Evolutionary conservation across 1,139 yeast species (phyloP), one percentile per base, ranked within the genome.

Genomic region (Lodderomyces jiufengensis): DNA sequence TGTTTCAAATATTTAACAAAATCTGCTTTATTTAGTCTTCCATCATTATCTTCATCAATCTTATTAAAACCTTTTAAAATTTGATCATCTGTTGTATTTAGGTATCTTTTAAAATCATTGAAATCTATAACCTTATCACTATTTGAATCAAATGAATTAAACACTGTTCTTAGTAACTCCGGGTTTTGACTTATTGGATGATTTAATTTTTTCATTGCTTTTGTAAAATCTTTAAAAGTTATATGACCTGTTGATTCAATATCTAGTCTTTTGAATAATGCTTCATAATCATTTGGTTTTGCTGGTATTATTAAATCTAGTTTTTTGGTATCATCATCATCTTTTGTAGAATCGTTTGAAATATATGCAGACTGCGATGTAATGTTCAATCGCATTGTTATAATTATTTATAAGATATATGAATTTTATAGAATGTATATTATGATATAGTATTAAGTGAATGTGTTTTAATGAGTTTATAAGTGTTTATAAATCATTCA

Each of bases 21-120:
- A 51, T 90, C 97, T 2, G 70, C 65, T 33, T 77, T 70, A 33
- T 76, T 77, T 27, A 88, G 70, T 42, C 61, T 73, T 1, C 97
- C 96, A 53, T 86, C 95, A 36, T 79, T 66, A 52, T 87, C 90
- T 37, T 66, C 66, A 57, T 88, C 97, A 29, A 88, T 72, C 41
- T 69, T 72, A 37, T 69, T 65, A 54, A 88, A 88, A 0, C 95
- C 92, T 32, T 61, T 65, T 37, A 74, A 70, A 39, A 88, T 80
- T 54, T 85, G 92, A 25, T 65, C 66, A 49, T 84, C 94, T 1
- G 92, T 84, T 14, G 68, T 66, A 4, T 65, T 56, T 24, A 83
- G 72, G 54, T 82, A 84, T 26, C 61, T 57, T 44, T 76, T 72
- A 52, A 84, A 84, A 51, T 82, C 87, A 20, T 66, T 63, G 42